These are phyloP conservation scores for Yamadazyma olivae DNA, from an alignment of 805 yeast genomes.

Conservation along the genomic window DNA sequence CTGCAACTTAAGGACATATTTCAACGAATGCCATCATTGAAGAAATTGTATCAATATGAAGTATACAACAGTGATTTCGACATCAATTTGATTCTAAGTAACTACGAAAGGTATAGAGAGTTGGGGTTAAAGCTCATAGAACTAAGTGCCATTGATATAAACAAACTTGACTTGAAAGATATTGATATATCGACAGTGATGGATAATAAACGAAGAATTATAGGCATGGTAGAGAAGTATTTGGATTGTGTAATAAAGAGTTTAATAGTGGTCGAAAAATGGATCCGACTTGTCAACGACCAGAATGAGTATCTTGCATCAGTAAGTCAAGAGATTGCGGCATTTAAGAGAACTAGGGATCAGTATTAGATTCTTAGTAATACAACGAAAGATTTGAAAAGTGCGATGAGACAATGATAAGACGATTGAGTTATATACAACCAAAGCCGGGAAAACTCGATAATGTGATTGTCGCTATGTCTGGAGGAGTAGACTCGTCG, in stretches of 20 bases:
- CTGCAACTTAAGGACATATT: conserved; percentile 1
- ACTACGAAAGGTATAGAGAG: conserved; percentile 5
- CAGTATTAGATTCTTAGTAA: no score
- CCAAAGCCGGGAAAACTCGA: conserved; percentile 37
- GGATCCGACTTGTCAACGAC: neutral
- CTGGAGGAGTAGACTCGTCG: conserved; percentile 95
- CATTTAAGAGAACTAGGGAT: no score
- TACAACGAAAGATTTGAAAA: no score
- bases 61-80: no score
- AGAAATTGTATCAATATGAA: no score
- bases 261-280: conserved; percentile 10
- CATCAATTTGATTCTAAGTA: conserved; percentile 7
- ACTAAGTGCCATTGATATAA: conserved; percentile 5
- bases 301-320: conserved; percentile 10
- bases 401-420: conserved; percentile 1
- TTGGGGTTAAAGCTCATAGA: conserved; percentile 5
- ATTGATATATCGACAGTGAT: conserved; percentile 2
- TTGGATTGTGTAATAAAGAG: conserved; percentile 4
- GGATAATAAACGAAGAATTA: conserved; percentile 2
- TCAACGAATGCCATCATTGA: conserved; percentile 1
- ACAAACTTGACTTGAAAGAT: conserved; percentile 1
- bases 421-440: conserved; percentile 5
- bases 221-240: conserved; percentile 4
- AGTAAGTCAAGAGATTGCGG: neutral
- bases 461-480: conserved; percentile 82